Evolutionary conservation across 2,329 filamentous ascomycete species (phyloP).

Genomic region (Aspergillus sp.): DNA sequence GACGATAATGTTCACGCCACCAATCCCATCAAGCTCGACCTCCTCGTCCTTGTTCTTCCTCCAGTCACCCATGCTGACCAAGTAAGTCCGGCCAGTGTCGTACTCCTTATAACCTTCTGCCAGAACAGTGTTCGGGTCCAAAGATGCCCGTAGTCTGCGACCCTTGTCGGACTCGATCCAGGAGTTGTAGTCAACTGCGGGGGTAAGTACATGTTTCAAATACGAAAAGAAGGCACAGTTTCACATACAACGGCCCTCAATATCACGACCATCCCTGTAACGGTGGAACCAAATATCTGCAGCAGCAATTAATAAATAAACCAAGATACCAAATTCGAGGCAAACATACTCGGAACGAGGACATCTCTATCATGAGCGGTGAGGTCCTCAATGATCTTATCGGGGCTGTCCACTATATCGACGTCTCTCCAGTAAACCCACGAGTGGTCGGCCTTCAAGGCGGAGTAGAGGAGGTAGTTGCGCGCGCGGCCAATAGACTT

Average conservation of each 20-base stretch:
- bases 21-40: slow-evolving; percentile 87
- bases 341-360: slow-evolving; percentile 76
- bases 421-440: slow-evolving; percentile 99
- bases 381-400: slow-evolving; percentile 86
- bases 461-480: slow-evolving; percentile 79
- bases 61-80: slow-evolving; percentile 89
- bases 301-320: slow-evolving; percentile 9
- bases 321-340: not conserved
- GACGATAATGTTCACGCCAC: slow-evolving; percentile 93
- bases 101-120: slow-evolving; percentile 95
- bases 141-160: slow-evolving; percentile 60
- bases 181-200: slow-evolving; percentile 89
- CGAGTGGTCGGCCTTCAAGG: slow-evolving; percentile 85
- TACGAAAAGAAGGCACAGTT: not conserved
- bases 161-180: slow-evolving; percentile 92
- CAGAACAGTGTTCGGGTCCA: slow-evolving; percentile 73
- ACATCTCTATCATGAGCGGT: slow-evolving; percentile 89
- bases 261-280: slow-evolving; percentile 69
- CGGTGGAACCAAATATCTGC: slow-evolving; percentile 95
- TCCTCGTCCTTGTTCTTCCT: slow-evolving; percentile 85
- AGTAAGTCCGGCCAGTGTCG: slow-evolving; percentile 79
- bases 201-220: slow-evolving; percentile 14
- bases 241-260: slow-evolving; percentile 83
- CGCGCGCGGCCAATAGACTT: slow-evolving; percentile 84
- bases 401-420: slow-evolving; percentile 85